Base-by-base conservation (phyloP, 2,329 filamentous ascomycete species). In the Dactylellina parvicollis region DNA sequence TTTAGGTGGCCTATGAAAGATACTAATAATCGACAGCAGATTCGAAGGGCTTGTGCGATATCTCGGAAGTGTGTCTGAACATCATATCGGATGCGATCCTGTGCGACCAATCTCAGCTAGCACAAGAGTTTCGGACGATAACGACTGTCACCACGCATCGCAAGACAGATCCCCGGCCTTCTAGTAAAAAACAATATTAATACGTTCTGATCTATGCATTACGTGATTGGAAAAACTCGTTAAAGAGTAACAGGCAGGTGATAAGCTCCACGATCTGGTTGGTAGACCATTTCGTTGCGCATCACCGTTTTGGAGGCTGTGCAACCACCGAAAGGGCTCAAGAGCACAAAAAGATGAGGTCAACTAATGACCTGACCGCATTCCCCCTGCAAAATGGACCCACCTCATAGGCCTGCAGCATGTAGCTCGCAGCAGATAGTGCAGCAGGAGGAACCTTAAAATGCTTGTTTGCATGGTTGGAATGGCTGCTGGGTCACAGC, bases 291-390 rank as follows among this genome's bases (percentile, higher is more conserved):
- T 8, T 24, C 20, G 42, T 65, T 56, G 22, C 26, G 3, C 18
- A 28, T 24, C 36, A 24, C 10, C 59, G 28, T 56, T n/a, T n/a
- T 73, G 47, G 60, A 44, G 69, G 69, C 69, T 73, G 69, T 66
- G 60, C 67, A 60, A 60, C 42, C 49, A 14, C 55, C 18, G 14
- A 59, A 18, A 28, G n/a, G 32, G 20, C 36, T 18, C 5, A 36
- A 30, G 42, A 22, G 18, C 8, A 16, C 32, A 14, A 26, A 14
- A 42, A 18, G 7, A 10, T 30, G 18, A 16, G 28, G 14, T 28
- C 36, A 10, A 22, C 52, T 10, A 56, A 56, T 40, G 16, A 22
- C 20, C 42, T 40, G 34, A 28, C 36, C 5, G 20, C 34, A 40
- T 56, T 28, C 10, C n/a, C n/a, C 10, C 20, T 42, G 34, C 32